Percentiles rank a stretch among this genome's conserved stretches.
Evolutionary conservation across 2,329 filamentous ascomycete genomes (phyloP).

Genomic region (Epicoccum nigrum): DNA sequence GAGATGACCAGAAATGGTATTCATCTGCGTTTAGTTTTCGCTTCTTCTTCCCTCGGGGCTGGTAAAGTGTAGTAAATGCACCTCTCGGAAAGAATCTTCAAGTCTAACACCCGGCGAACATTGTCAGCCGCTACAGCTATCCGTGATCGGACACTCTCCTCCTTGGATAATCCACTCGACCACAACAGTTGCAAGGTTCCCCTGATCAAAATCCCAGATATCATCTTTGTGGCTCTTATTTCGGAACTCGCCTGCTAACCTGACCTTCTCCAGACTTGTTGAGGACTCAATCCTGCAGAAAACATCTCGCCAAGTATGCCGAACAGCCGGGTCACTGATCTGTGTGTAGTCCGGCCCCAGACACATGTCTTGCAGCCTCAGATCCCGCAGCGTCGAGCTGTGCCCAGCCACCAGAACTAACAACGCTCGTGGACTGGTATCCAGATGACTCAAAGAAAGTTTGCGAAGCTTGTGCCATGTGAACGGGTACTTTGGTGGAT

Average conservation of each 20-base stretch:
- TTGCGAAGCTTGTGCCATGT: constrained; percentile 16
- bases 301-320: not conserved
- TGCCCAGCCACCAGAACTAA: constrained; percentile 13
- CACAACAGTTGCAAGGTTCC: not conserved
- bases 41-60: no score
- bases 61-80: no score
- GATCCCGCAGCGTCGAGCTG: constrained; percentile 13
- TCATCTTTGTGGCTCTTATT: not conserved
- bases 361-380: constrained; percentile 16
- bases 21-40: no score
- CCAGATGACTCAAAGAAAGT: constrained; percentile 13
- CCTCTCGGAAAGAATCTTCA: no score
- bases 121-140: not conserved
- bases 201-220: constrained; percentile 2
- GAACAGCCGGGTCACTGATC: not conserved
- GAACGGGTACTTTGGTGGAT: not conserved
- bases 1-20: no score
- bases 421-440: constrained; percentile 4
- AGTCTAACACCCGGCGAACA: no score
- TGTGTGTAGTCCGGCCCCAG: not conserved
- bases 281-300: not conserved
- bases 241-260: not conserved
- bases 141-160: not conserved
- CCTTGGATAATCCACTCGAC: constrained; percentile 1
- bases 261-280: not conserved